Conservation (phyloP, 305 asterid genomes). For the Striga hermonthica region DNA sequence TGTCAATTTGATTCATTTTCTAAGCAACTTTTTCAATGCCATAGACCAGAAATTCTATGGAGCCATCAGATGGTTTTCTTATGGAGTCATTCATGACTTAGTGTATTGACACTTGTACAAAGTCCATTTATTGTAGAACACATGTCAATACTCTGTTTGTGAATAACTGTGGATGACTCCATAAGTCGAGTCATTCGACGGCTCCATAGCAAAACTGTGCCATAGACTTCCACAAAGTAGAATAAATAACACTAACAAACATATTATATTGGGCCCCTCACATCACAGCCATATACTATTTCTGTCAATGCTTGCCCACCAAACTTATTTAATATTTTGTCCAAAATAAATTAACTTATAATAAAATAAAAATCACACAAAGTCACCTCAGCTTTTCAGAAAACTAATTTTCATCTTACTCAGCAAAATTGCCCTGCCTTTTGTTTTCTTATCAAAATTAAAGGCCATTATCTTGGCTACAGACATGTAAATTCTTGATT, state of each 20-base stretch:
- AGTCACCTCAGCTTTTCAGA: constrained; percentile 23
- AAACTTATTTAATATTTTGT: constrained; percentile 2
- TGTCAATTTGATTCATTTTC: constrained; percentile 13
- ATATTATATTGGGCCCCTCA: constrained; percentile 29
- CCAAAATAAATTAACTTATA: too few relatives aligned
- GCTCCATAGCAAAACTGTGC: too few relatives aligned
- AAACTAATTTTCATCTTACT: constrained; percentile 26
- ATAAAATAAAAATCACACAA: too few relatives aligned
- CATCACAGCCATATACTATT: constrained; percentile 32
- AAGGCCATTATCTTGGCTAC: constrained; percentile 13
- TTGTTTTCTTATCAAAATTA: not conserved
- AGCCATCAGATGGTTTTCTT: too few relatives aligned
- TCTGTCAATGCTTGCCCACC: constrained; percentile 29
- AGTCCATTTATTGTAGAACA: too few relatives aligned
- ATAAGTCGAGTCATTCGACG: too few relatives aligned
- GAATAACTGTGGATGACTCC: too few relatives aligned
- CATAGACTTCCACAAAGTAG: not conserved
- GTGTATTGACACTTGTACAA: too few relatives aligned
- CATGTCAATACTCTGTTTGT: too few relatives aligned
- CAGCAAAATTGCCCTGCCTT: constrained; percentile 21
- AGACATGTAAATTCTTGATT: constrained; percentile 27
- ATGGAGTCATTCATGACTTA: too few relatives aligned
- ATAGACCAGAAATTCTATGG: too few relatives aligned
- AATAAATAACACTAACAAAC: constrained; percentile 34
- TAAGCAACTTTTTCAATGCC: not conserved